Evolutionary conservation across 257 asterid species (phyloP).

Genomic region (Penstemon newberryi): DNA sequence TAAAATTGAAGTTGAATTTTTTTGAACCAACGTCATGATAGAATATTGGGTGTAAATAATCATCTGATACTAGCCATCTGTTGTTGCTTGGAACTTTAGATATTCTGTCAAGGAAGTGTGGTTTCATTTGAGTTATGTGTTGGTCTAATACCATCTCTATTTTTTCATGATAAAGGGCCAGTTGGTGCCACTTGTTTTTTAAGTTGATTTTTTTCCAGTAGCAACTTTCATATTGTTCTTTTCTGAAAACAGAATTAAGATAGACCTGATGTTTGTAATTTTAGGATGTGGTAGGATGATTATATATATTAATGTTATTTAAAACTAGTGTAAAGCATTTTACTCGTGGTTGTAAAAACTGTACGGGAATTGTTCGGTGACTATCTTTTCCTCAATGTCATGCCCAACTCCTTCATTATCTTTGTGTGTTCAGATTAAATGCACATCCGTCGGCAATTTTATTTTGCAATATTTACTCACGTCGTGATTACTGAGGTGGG

Average conservation of each 20-base stretch:
- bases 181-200: constrained; percentile 11
- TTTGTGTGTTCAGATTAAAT: too few species aligned
- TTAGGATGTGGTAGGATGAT: not conserved
- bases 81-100: constrained; percentile 13
- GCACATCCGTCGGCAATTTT: too few species aligned
- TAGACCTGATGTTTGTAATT: constrained; percentile 12
- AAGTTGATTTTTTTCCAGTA: not conserved
- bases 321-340: constrained; percentile 12
- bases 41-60: not conserved
- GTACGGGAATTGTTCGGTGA: not conserved
- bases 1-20: not conserved
- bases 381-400: not conserved
- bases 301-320: not conserved
- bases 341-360: not conserved
- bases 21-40: not conserved
- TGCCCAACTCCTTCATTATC: too few species aligned
- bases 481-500: too few species aligned
- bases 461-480: too few species aligned
- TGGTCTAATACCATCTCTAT: not conserved
- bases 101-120: not conserved
- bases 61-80: constrained; percentile 2
- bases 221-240: not conserved
- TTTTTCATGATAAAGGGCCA: not conserved
- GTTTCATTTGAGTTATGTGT: not conserved
- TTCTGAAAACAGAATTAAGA: constrained; percentile 16